phyloP scores from a whole-genome alignment of 116 monocot species.

The Thalassia testudinum region DNA sequence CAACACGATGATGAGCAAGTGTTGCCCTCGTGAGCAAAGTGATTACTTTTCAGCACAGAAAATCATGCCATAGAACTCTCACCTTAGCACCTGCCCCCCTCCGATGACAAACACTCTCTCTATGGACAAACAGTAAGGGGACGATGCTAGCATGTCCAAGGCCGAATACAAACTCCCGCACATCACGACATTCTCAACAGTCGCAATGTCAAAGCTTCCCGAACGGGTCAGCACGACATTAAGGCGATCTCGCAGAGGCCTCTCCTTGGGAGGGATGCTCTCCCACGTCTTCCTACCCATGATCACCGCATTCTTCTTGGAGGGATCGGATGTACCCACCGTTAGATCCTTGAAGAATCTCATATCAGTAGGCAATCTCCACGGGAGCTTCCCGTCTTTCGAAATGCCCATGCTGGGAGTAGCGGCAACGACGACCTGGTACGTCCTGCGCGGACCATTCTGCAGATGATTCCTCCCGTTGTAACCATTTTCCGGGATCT shows the following conservation, averaged over 20 bases:
- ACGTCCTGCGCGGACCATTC: slow-evolving; percentile 34
- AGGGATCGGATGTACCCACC: slow-evolving; percentile 45
- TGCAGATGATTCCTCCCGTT: neutral
- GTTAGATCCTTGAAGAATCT: slow-evolving; percentile 86
- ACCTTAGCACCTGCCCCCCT: slow-evolving; percentile 81
- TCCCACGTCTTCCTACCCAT: slow-evolving; percentile 99
- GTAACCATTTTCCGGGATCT: neutral
- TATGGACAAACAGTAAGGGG: slow-evolving; percentile 72
- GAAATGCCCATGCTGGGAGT: slow-evolving; percentile 80
- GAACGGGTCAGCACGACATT: slow-evolving; percentile 90
- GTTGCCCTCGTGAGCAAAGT: too few species aligned
- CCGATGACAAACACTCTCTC: slow-evolving; percentile 94
- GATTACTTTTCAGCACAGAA: too few species aligned
- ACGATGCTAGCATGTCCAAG: slow-evolving; percentile 51
- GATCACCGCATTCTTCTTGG: slow-evolving; percentile 87
- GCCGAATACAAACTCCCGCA: slow-evolving; percentile 77
- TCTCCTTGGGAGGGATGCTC: slow-evolving; percentile 43
- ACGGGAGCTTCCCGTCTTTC: slow-evolving; percentile 73
- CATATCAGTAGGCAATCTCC: slow-evolving; percentile 75
- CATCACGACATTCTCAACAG: slow-evolving; percentile 63
- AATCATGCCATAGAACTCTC: too few species aligned
- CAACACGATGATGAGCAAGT: too few species aligned
- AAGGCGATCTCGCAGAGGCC: slow-evolving; percentile 74
- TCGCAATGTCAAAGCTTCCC: slow-evolving; percentile 68
- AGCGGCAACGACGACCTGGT: slow-evolving; percentile 89